These are phyloP conservation scores for Colletotrichum sansevieriae DNA, from an alignment of 2,329 filamentous ascomycete genomes.

Conservation along the genomic window DNA sequence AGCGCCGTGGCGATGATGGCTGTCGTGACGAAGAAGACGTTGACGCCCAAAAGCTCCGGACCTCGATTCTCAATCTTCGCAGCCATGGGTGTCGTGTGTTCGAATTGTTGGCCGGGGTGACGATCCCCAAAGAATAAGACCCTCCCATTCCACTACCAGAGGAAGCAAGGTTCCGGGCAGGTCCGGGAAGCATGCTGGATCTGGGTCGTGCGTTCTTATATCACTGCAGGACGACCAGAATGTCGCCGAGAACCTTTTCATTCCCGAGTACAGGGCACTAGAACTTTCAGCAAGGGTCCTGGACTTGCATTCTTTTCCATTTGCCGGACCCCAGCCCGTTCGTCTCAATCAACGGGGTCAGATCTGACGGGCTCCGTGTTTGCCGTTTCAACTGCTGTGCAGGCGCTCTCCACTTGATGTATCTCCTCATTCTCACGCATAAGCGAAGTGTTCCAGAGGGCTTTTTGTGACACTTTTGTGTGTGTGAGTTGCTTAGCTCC, in stretches of 20 bases:
- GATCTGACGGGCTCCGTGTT: conserved; percentile 6
- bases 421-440: background rate
- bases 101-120: conserved; percentile 17
- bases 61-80: conserved; percentile 51
- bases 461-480: background rate
- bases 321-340: conserved; percentile 6
- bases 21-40: conserved; percentile 47
- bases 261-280: conserved; percentile 1
- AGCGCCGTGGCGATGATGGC: conserved; percentile 48
- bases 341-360: conserved; percentile 1
- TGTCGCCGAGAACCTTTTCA: background rate
- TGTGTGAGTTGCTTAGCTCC: background rate
- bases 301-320: conserved; percentile 1
- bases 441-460: background rate
- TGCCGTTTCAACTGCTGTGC: background rate
- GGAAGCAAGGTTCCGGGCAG: conserved; percentile 6
- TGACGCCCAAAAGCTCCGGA: conserved; percentile 51
- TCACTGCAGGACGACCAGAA: background rate
- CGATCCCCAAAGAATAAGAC: conserved; percentile 22
- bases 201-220: conserved; percentile 14
- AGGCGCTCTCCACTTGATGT: background rate
- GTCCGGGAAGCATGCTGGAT: background rate
- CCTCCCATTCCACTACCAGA: conserved; percentile 28
- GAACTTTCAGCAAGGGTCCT: background rate
- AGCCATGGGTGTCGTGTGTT: conserved; percentile 28